Base-by-base conservation (phyloP, 495 filamentous ascomycete genomes). In the Pyrenula aspistea region DNA sequence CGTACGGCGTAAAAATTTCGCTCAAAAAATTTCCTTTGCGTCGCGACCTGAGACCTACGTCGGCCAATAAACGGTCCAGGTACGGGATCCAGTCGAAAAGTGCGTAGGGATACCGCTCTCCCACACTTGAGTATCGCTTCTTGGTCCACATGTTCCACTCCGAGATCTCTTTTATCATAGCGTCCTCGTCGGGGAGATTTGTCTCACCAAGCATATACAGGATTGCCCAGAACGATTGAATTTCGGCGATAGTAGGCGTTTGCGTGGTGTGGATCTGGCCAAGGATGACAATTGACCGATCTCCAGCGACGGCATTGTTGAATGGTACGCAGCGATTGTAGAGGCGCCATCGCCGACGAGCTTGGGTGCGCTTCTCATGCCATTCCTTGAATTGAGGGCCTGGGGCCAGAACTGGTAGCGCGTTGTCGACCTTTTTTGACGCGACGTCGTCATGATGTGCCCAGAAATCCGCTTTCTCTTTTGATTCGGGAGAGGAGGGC, bases 71-170 rank as follows among this genome's bases (percentile, higher is more conserved):
- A 4, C 31, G 31, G 31, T 42, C 31, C 4, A 42, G 64, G 57
- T 19, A 65, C 24, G 22, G 59, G 31, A 42, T 42, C 31, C 31
- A 68, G 53, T 71, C 68, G 22, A 58, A 71, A 12, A 68, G 60
- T 15, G 63, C 53, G 57, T 65, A 68, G 10, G 66, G 57, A 42
- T 64, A 56, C 25, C 55, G 55, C 53, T 58, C 24, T 4, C 64
- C 64, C 19, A 59, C 56, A 23, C 53, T 51, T 20, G 70, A 55
- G 55, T 74, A 74, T 12, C 71, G 59, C 62, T 68, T 73, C 1
- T 69, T 54, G 0, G 67, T 67, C 69, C 71, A 73, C 0, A 62
- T 66, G 25, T 69, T 70, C 62, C 63, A 71, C 11, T 60, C 53
- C 1, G 70, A 61, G 19, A 71, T 61, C 53, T 73, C 71, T 25